These are phyloP conservation scores for Pseudocohnilembus persalinus DNA, from an alignment of 169 alveolate species.

Conservation along the genomic window DNA sequence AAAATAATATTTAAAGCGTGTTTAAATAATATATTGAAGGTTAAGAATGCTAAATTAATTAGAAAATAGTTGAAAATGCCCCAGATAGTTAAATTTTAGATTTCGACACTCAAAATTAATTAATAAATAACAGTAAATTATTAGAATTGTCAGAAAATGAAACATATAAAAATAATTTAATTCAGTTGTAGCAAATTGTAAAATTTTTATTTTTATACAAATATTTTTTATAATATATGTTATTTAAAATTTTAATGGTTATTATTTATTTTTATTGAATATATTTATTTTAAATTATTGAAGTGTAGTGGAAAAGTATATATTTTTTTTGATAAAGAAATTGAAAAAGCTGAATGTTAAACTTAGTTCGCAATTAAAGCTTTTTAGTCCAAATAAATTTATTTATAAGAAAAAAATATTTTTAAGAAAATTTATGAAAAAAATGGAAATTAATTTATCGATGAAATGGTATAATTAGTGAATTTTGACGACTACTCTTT, in stretches of 20 bases:
- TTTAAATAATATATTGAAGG: not conserved
- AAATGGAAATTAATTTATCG: not conserved
- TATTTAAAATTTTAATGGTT: too few species aligned
- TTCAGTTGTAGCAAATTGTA: too few species aligned
- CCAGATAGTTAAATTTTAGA: not conserved
- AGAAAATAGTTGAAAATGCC: not conserved
- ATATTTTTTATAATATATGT: too few species aligned
- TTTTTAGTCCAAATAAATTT: not conserved
- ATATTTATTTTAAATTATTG: too few species aligned
- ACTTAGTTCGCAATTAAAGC: not conserved
- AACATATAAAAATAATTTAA: too few species aligned
- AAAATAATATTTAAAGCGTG: not conserved
- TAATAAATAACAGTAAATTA: too few species aligned
- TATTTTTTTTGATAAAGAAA: not conserved
- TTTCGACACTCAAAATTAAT: not conserved
- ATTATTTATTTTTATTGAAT: too few species aligned
- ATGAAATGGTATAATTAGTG: not conserved
- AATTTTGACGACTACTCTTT: not conserved
- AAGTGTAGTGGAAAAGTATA: not conserved
- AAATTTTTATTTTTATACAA: too few species aligned
- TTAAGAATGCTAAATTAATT: not conserved
- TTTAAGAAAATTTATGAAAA: too few species aligned
- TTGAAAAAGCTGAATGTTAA: not conserved
- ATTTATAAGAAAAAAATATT: not conserved
- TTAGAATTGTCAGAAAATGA: too few species aligned